These are phyloP conservation scores for Cordyceps farinosa DNA, from an alignment of 2,329 filamentous ascomycete species.

Conservation along the genomic window DNA sequence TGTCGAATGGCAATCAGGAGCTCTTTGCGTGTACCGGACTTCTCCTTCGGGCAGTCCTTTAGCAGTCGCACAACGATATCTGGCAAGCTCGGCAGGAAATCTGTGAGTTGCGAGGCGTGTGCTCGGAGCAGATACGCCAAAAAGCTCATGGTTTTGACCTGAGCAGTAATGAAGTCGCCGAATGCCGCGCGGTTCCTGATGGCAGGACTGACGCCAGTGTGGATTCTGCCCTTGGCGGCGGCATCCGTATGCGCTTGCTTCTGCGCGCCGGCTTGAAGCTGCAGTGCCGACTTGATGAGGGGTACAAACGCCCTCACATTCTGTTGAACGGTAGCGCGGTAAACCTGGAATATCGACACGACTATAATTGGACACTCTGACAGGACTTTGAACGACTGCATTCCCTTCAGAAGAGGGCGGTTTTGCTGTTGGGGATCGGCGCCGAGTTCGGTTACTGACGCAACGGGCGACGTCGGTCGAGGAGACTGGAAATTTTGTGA, in stretches of 20 bases:
- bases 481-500: slow-evolving; percentile 79
- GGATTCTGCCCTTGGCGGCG: slow-evolving; percentile 71
- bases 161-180: slow-evolving; percentile 94
- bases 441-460: slow-evolving; percentile 72
- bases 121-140: slow-evolving; percentile 87
- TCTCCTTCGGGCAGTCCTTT: slow-evolving; percentile 91
- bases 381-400: slow-evolving; percentile 98
- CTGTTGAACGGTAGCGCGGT: slow-evolving; percentile 70
- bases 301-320: slow-evolving; percentile 94
- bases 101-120: slow-evolving; percentile 79
- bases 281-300: slow-evolving; percentile 83
- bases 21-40: slow-evolving; percentile 90
- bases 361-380: slow-evolving; percentile 98
- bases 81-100: slow-evolving; percentile 82
- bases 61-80: slow-evolving; percentile 86
- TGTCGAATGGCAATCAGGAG: slow-evolving; percentile 93
- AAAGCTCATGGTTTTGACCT: slow-evolving; percentile 99
- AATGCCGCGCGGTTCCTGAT: slow-evolving; percentile 94
- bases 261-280: slow-evolving; percentile 88
- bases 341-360: slow-evolving; percentile 94
- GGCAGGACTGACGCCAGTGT: slow-evolving; percentile 87
- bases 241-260: slow-evolving; percentile 88
- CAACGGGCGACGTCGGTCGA: slow-evolving; percentile 82
- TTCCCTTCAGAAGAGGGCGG: slow-evolving; percentile 80
- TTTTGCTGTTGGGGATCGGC: slow-evolving; percentile 77